Evolutionary conservation across 2,329 filamentous ascomycete species (phyloP), one percentile per base, ranked within the genome.

Genomic region (Cercospora canescens): DNA sequence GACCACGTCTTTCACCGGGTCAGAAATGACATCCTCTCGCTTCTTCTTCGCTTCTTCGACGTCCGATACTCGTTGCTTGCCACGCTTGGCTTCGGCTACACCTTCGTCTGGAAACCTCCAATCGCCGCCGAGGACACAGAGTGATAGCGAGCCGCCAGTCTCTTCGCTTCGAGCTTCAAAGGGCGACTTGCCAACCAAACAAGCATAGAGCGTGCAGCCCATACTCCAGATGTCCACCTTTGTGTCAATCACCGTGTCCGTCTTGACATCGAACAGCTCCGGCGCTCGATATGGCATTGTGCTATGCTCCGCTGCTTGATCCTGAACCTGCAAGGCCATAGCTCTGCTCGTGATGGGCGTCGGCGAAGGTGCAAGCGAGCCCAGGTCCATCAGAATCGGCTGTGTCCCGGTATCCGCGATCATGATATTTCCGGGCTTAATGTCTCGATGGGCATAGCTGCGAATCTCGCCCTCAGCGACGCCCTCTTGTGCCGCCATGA

Each of bases 341-440:
- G 93, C 96, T 67, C 94, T 90, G 18, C 92, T 95, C 4, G 94
- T 96, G 72, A 98, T 94, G 28, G 92, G 88, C 64, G 93, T 92
- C 1, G 95, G 95, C 1, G 92, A 93, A 18, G 91, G 91, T 45
- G 93, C 91, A 64, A 99, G 85, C 64, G 93, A 97, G 69, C 95
- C 95, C 26, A 99, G 88, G 77, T 99, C 95, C 95, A 99, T 99
- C 37, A 99, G 87, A 73, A 99, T 95, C 2, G 95, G 94, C 32
- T 89, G 89, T 66, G 89, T 87, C 72, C 95, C 95, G 73, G 93
- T 89, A 77, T 98, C 94, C 71, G 92, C 91, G 72, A 99, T 97
- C 95, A 99, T 99, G 76, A 99, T 96, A 81, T 99, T 99, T 65
- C 93, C 94, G 74, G 95, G 95, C 80, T 99, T 99, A 78, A 99